Evolutionary conservation across 345 rosid species (phyloP), one percentile per base, ranked within the genome.

Genomic region (Arabidopsis suecica): DNA sequence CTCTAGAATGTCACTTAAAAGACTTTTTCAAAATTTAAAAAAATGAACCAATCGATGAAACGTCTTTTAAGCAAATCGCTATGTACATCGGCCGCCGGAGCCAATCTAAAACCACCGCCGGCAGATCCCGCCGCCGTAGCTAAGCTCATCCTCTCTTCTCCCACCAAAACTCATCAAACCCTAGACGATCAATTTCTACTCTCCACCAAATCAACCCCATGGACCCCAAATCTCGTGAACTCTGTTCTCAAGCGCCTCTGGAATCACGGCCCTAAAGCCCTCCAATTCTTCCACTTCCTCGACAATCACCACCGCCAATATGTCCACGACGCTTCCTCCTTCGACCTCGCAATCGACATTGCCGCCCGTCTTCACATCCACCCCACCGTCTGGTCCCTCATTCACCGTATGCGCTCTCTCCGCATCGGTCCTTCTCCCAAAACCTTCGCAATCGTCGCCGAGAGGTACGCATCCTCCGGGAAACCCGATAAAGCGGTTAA

Each of bases 251-350:
- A 91, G 28, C 88, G 83, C 36, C 87, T 88, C 36, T 91, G 97
- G 98, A 90, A 91, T 65, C 93, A 91, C 75, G 95, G 90, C 62
- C 91, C 86, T 3, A 91, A 84, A 78, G 96, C 97, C 49, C 87
- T 91, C 40, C 84, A 85, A 14, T 89, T 91, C 87, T 94, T 91
- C 86, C 79, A 71, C 47, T 63, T 84, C 73, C 85, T 94, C 68
- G 81, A 72, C 73, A 68, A 18, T 73, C 82, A 38, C 72, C 94
- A 84, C 65, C 91, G 86, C 44, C 60, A 55, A 9, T 90, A 88
- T 53, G 8, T 63, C 66, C 95, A 84, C 80, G 75, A 82, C 37
- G 51, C 81, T 51, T 89, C 95, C 65, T 90, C 95, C 85, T 91
- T 88, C 71, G 89, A 94, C 79, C 89, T 88, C 74, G 95, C 93